phyloP scores from a whole-genome alignment of 129 eudicot species.

The Saposhnikovia divaricata region DNA sequence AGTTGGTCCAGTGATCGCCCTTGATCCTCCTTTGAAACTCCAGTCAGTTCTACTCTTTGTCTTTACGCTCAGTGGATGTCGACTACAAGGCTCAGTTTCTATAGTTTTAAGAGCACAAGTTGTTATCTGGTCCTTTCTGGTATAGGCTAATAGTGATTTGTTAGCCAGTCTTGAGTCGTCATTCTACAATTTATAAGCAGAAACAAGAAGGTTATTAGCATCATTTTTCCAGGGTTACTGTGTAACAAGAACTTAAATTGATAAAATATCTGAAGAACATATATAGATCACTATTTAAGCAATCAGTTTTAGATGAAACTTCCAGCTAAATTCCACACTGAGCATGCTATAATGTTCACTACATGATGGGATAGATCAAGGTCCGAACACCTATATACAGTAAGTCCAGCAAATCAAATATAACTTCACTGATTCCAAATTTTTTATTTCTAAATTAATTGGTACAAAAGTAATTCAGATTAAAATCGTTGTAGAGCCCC shows the following conservation, averaged over 20 bases:
- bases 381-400: neutral
- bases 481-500: neutral
- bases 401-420: neutral
- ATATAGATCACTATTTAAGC: neutral
- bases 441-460: neutral
- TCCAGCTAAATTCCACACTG: neutral
- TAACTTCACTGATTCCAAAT: neutral
- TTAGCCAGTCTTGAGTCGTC: conserved; percentile 16
- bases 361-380: neutral
- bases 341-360: neutral
- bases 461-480: neutral
- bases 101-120: conserved; percentile 21
- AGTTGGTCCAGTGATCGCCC: conserved; percentile 26
- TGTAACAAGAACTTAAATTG: neutral
- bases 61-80: conserved; percentile 13
- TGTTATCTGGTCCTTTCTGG: conserved; percentile 12
- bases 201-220: neutral
- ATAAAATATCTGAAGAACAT: neutral
- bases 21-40: conserved; percentile 53
- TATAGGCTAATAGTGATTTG: conserved; percentile 8
- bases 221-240: neutral
- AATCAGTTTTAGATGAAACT: neutral
- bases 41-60: conserved; percentile 21
- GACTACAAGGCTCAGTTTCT: conserved; percentile 24
- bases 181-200: conserved; percentile 28